Evolutionary conservation across 495 filamentous ascomycete genomes (phyloP), one percentile per base, ranked within the genome.

Genomic region (Lophiotrema nucula): DNA sequence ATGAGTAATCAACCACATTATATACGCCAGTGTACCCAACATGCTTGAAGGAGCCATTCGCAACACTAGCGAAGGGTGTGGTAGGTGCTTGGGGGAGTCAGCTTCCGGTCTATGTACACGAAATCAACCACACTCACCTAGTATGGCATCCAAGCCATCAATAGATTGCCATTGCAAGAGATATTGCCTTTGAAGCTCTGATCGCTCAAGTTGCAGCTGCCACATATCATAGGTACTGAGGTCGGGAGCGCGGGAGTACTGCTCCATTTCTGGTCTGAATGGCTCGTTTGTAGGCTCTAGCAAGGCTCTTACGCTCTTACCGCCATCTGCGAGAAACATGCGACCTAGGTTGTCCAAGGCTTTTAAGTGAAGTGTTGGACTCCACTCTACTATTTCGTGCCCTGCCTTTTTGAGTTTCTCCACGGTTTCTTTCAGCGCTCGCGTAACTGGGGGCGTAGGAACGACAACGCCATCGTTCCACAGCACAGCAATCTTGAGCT

Each of bases 241-340:
- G 26, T 72, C 71, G 18, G 46, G 56, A 6, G 68, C 69, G 2
- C 59, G 23, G 26, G 25, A 19, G 41, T 72, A 72, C 19, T 21
- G 11, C 35, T 33, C 11, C 69, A 72, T 73, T 46, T 72, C 69
- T 2, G 62, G 62, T 10, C 66, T 47, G 26, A 65, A 66, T 18
- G 71, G 69, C 50, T 73, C 71, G 13, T 54, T 47, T 4, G 58
- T 62, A 3, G 66, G 60, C 38, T 61, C 60, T 22, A 70, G 53
- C 21, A 69, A 54, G 24, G 64, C 58, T 21, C 48, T 16, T 10
- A 72, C 56, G 15, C 64, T 65, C 35, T 70, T 69, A 2, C 71
- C 71, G 19, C 71, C 69, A 52, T 73, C 71, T n/a, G 71, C 64
- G n/a, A 68, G 35, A 56, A 72, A 73, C 64, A 71, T 62, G 11